Evolutionary conservation across 306 rosid species (phyloP).

Genomic region (Malus sylvestris): DNA sequence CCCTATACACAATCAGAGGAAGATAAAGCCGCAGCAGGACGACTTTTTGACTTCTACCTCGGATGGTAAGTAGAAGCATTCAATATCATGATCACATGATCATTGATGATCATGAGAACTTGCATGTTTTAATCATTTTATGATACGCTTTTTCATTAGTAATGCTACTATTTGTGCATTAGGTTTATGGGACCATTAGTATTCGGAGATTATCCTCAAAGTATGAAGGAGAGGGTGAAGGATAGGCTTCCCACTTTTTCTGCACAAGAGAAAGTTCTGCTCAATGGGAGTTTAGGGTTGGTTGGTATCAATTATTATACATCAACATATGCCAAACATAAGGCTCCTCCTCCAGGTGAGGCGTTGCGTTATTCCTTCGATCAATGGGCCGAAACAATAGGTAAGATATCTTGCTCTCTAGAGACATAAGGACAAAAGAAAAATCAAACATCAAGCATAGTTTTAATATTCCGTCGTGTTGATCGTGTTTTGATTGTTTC

Average conservation of each 20-base stretch:
- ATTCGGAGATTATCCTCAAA: constrained; percentile 21
- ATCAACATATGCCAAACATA: constrained; percentile 13
- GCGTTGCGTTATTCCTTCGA: neutral
- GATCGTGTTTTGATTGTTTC: neutral
- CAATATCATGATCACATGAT: too few species aligned
- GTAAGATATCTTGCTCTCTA: neutral
- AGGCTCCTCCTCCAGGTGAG: neutral
- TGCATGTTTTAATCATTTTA: too few species aligned
- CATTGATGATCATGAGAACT: neutral
- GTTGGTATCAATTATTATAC: constrained; percentile 29
- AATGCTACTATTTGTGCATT: neutral
- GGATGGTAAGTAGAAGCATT: constrained; percentile 29
- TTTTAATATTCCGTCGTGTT: neutral
- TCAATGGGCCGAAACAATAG: neutral
- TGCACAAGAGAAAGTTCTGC: neutral
- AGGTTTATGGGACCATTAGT: constrained; percentile 24
- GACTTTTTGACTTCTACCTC: constrained; percentile 19
- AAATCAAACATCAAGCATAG: neutral
- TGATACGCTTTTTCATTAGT: neutral
- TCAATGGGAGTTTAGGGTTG: constrained; percentile 24
- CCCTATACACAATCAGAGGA: constrained; percentile 20
- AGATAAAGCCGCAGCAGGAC: constrained; percentile 25
- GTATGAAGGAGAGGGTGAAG: constrained; percentile 14
- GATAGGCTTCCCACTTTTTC: constrained; percentile 29
- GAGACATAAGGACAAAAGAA: neutral